A percentile compares a stretch with the other conserved stretches of the same genome.
Evolutionary conservation across 371 early-diverging fungal genomes (phyloP).

Genomic region (Syncephalastrum sp.): DNA sequence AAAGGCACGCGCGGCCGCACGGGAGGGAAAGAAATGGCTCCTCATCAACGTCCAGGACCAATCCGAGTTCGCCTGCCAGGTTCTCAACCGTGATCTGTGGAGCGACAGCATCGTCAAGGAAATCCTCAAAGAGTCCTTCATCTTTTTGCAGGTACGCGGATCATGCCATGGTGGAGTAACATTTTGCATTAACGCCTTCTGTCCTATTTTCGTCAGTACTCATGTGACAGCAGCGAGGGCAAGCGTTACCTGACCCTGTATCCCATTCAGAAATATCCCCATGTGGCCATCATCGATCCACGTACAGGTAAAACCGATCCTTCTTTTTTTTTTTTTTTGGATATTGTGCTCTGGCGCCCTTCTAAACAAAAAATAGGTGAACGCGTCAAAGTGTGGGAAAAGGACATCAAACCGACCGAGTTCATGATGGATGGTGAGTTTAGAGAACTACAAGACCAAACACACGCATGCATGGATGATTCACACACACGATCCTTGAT

Average conservation of each 20-base stretch:
- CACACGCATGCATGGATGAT: too few relatives aligned
- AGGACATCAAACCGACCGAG: constrained; percentile 50
- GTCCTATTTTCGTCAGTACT: constrained; percentile 44
- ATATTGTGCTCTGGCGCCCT: background rate
- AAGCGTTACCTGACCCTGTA: constrained; percentile 72
- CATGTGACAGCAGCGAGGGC: constrained; percentile 69
- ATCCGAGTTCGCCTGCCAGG: constrained; percentile 84
- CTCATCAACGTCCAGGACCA: constrained; percentile 87
- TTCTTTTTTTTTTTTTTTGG: too few relatives aligned
- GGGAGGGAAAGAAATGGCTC: constrained; percentile 73
- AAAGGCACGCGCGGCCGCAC: constrained; percentile 72
- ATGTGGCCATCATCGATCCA: constrained; percentile 88
- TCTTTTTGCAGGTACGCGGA: constrained; percentile 73
- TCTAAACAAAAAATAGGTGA: constrained; percentile 47
- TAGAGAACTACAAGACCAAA: background rate
- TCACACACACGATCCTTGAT: background rate
- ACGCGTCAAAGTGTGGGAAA: constrained; percentile 69
- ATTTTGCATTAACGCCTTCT: background rate
- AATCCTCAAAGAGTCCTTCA: constrained; percentile 73
- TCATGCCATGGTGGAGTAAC: background rate
- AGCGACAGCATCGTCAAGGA: constrained; percentile 75
- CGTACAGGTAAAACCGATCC: constrained; percentile 69
- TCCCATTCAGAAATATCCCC: constrained; percentile 69
- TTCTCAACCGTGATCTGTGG: constrained; percentile 93
- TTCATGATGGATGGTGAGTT: constrained; percentile 68